phyloP scores from a whole-genome alignment of 1,284 basidiomycete genomes.

The Sporisorium graminicola region DNA sequence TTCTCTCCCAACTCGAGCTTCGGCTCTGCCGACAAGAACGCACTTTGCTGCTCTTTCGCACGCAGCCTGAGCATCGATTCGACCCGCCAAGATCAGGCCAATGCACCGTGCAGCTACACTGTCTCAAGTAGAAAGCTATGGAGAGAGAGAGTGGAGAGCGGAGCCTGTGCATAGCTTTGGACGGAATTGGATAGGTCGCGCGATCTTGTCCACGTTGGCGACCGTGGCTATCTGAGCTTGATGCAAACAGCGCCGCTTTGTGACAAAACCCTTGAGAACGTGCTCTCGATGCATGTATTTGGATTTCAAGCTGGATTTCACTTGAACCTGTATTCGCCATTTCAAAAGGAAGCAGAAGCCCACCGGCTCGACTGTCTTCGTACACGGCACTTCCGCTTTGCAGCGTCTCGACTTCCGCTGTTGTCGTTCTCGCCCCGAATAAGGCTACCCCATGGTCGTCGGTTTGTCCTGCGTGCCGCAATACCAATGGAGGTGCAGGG shows the following conservation, averaged over 20 bases:
- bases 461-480: not conserved
- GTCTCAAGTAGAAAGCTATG: not conserved
- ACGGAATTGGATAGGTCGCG: constrained; percentile 33
- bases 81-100: not conserved
- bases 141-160: not conserved
- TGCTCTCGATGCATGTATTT: constrained; percentile 21
- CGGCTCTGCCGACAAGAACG: constrained; percentile 1
- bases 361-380: too few relatives aligned
- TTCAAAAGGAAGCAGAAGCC: not conserved
- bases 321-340: constrained; percentile 17
- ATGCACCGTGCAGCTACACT: not conserved
- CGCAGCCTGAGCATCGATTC: not conserved
- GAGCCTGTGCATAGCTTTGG: not conserved
- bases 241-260: not conserved
- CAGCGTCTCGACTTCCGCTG: too few relatives aligned
- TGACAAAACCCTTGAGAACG: constrained; percentile 36
- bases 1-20: not conserved
- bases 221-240: constrained; percentile 16
- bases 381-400: too few relatives aligned
- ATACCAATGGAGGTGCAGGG: not conserved
- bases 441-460: not conserved
- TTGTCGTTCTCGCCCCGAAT: not conserved
- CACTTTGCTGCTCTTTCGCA: not conserved
- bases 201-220: constrained; percentile 53
- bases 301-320: constrained; percentile 2